These are phyloP conservation scores for Sphagnurus paluster DNA, from an alignment of 1,284 basidiomycete genomes.

Conservation along the genomic window DNA sequence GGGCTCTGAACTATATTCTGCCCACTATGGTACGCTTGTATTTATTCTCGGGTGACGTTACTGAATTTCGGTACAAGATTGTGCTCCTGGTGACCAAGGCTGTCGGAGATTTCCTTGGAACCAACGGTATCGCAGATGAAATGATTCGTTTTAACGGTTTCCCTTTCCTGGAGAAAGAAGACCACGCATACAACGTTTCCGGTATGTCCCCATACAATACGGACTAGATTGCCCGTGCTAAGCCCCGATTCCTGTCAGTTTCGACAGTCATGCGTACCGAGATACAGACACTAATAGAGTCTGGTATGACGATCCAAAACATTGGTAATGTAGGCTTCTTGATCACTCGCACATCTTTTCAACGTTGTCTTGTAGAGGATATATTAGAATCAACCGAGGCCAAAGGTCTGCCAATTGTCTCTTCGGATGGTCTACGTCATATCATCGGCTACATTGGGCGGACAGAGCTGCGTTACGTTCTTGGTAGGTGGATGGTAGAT, in stretches of 20 bases:
- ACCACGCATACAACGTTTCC: conserved; percentile 87
- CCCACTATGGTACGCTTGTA: conserved; percentile 85
- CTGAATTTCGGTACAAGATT: conserved; percentile 55
- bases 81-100: conserved; percentile 96
- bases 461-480: conserved; percentile 81
- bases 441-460: conserved; percentile 90
- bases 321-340: conserved; percentile 53
- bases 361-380: conserved; percentile 49
- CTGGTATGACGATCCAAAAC: conserved; percentile 75
- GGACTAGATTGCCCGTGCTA: conserved; percentile 6
- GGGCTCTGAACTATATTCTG: conserved; percentile 95
- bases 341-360: neutral
- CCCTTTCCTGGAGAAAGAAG: conserved; percentile 94
- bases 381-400: conserved; percentile 71
- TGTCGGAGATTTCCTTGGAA: conserved; percentile 93
- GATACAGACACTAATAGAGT: conserved; percentile 70
- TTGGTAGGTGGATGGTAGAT: conserved; percentile 55
- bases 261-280: conserved; percentile 66
- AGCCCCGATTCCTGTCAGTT: neutral
- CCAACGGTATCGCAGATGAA: conserved; percentile 94
- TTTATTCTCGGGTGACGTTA: neutral
- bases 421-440: conserved; percentile 53
- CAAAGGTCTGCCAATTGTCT: conserved; percentile 92
- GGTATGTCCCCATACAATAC: conserved; percentile 48
- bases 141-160: conserved; percentile 97